Evolutionary conservation across 352 stramenopile genomes (phyloP).

Genomic region (Phytopythium kandeliae): DNA sequence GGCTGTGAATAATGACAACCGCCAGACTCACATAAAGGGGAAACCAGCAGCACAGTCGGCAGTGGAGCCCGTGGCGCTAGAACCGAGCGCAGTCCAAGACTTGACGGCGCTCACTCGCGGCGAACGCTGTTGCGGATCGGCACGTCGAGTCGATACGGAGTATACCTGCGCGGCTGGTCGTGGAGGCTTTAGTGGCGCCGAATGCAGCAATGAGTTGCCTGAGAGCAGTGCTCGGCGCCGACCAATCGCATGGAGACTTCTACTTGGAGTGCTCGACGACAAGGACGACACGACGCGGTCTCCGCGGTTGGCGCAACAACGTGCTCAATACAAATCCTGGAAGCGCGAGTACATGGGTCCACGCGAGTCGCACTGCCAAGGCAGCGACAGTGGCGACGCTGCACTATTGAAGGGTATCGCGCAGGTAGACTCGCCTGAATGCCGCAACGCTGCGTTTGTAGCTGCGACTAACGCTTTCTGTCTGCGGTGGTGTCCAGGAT

Average conservation of each 20-base stretch:
- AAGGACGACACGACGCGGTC: no score
- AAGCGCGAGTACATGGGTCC: conserved; percentile 20
- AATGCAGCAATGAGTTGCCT: background rate
- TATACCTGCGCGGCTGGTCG: background rate
- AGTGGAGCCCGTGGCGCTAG: no score
- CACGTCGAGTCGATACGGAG: no score
- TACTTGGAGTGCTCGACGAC: conserved; percentile 27
- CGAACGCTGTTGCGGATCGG: no score
- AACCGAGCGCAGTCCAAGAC: no score
- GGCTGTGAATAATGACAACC: background rate
- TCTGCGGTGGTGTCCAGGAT: conserved; percentile 19
- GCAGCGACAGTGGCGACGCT: conserved; percentile 13
- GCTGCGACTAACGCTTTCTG: no score
- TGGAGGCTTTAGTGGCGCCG: background rate
- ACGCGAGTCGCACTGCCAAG: background rate
- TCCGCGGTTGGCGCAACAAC: no score
- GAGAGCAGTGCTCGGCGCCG: conserved; percentile 5
- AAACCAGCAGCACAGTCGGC: no score
- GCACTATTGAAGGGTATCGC: conserved; percentile 55
- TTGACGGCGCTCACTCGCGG: no score
- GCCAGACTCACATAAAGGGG: no score
- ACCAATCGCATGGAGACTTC: conserved; percentile 28
- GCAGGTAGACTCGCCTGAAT: conserved; percentile 22
- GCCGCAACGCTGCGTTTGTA: background rate
- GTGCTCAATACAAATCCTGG: conserved; percentile 20